Percentiles rank a stretch among this genome's conserved stretches.
These are phyloP conservation scores for Ganoderma multipileum DNA, from an alignment of 1,284 basidiomycete species.

Conservation along the genomic window DNA sequence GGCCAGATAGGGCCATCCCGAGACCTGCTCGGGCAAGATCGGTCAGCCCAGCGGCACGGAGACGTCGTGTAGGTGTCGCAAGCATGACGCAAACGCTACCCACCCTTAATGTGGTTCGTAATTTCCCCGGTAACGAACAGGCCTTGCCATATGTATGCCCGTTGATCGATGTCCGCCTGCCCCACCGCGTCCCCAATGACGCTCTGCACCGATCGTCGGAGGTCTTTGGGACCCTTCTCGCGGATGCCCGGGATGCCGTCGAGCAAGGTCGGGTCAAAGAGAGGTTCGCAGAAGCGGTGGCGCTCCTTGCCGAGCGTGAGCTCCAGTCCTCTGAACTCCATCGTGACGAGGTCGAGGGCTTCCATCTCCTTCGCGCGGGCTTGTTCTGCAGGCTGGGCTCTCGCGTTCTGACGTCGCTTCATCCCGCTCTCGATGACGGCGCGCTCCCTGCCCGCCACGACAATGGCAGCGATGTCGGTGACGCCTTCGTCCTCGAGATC, in stretches of 20 bases:
- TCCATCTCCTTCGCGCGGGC: conserved; percentile 82
- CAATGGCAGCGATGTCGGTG: conserved; percentile 83
- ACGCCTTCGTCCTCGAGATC: conserved; percentile 81
- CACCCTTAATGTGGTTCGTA: conserved; percentile 80
- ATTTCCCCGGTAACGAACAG: conserved; percentile 87
- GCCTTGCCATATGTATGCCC: conserved; percentile 81
- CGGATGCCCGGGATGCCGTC: conserved; percentile 38
- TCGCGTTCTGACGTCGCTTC: conserved; percentile 78
- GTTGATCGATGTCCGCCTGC: conserved; percentile 66
- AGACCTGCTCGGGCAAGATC: conserved; percentile 53
- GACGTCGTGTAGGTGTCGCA: not conserved
- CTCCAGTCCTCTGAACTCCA: conserved; percentile 74
- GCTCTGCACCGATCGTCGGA: conserved; percentile 61
- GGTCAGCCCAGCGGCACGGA: conserved; percentile 6
- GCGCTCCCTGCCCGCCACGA: conserved; percentile 82
- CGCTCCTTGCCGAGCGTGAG: conserved; percentile 87
- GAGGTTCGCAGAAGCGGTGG: conserved; percentile 90
- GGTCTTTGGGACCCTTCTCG: conserved; percentile 32
- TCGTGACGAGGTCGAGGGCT: conserved; percentile 78
- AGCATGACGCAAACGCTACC: conserved; percentile 32
- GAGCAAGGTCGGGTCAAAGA: conserved; percentile 78
- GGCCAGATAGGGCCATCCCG: conserved; percentile 75
- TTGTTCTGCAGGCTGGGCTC: conserved; percentile 80
- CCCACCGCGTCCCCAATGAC: conserved; percentile 67
- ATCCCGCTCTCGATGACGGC: conserved; percentile 82